Percentiles rank a stretch among this genome's conserved stretches.
Conservation (phyloP, 495 filamentous ascomycete species). For the Rhypophila decipiens region DNA sequence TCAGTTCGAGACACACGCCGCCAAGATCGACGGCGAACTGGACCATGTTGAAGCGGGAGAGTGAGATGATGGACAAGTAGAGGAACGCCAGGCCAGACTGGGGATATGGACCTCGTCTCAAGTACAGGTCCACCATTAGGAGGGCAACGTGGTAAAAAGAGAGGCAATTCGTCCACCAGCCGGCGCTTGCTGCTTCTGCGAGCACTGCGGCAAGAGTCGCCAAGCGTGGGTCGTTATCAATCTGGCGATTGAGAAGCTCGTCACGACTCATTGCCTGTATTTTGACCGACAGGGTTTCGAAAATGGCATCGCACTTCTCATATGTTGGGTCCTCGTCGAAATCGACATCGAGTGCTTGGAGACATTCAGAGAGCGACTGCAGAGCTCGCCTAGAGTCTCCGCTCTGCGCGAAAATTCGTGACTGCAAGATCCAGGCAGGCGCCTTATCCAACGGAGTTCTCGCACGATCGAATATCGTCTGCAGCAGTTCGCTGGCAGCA, state of each 20-base stretch:
- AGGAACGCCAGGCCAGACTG: conserved; percentile 73
- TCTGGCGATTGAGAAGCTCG: conserved; percentile 44
- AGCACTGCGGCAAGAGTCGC: conserved; percentile 67
- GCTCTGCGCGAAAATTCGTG: conserved; percentile 64
- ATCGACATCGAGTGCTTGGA: conserved; percentile 59
- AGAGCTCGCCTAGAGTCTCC: conserved; percentile 67
- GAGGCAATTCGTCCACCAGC: conserved; percentile 72
- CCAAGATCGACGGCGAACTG: conserved; percentile 62
- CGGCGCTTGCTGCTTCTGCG: conserved; percentile 69
- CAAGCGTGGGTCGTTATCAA: conserved; percentile 47
- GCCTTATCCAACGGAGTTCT: conserved; percentile 67
- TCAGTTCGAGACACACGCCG: conserved; percentile 55
- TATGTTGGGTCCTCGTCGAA: conserved; percentile 60
- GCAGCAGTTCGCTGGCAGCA: conserved; percentile 57
- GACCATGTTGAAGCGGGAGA: conserved; percentile 66
- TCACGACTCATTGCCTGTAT: conserved; percentile 55
- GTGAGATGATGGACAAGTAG: conserved; percentile 65
- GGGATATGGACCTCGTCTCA: conserved; percentile 59
- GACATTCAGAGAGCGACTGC: conserved; percentile 56
- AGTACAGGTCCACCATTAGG: conserved; percentile 62
- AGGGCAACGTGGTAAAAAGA: conserved; percentile 73
- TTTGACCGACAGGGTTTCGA: conserved; percentile 51
- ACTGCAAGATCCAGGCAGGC: conserved; percentile 69
- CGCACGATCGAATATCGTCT: conserved; percentile 58
- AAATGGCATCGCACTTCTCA: conserved; percentile 69